Base-by-base conservation (phyloP, 352 stramenopile genomes). In the Globisporangium acanthophoron region DNA sequence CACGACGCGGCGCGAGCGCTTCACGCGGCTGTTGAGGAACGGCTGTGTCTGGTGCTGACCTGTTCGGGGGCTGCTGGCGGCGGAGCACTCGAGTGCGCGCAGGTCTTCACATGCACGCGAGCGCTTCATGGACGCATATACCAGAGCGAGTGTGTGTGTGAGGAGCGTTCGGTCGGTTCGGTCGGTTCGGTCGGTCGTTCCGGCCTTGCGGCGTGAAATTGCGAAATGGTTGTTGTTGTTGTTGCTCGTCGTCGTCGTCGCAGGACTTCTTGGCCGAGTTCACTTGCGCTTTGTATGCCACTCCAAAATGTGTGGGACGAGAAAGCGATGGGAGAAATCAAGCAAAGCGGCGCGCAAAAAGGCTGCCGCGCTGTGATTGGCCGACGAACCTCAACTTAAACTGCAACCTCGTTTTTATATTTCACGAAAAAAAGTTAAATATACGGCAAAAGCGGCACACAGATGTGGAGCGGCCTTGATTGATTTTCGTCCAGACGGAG, bases 41-140 rank as follows among this genome's bases (percentile, higher is more conserved):
- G 44, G 31, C 5, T 43, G 18, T 27, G 24, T 27, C 24, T 27
- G 24, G 0, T 43, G 31, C 49, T 54, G 18, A 54, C 49, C 12
- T 37, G 37, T 37, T 29, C n/a, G n/a, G 49, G 18, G 2, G n/a
- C 33, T 46, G 20, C 16, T 43, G 40, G 41, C 27, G 12, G 33
- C 47, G 40, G 67, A 56, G 62, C 54, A 66, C 56, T 77, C 78
- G 48, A 88, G 68, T 31, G 76, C 71, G 50, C 85, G 70, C 40
- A 88, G 71, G 57, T 88, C 76, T 59, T 87, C 74, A 59, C 73
- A 87, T n/a, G 78, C 78, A 52, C 78, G 76, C 33, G 78, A 88
- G 68, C 78, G 72, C 64, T 88, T 88, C 78, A 88, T 86, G 27
- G 41, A 54, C 29, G 33, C 58, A 64, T 64, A 47, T 29, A 64